Conservation (phyloP, 2,329 filamentous ascomycete genomes). For the Colletotrichum melonis region DNA sequence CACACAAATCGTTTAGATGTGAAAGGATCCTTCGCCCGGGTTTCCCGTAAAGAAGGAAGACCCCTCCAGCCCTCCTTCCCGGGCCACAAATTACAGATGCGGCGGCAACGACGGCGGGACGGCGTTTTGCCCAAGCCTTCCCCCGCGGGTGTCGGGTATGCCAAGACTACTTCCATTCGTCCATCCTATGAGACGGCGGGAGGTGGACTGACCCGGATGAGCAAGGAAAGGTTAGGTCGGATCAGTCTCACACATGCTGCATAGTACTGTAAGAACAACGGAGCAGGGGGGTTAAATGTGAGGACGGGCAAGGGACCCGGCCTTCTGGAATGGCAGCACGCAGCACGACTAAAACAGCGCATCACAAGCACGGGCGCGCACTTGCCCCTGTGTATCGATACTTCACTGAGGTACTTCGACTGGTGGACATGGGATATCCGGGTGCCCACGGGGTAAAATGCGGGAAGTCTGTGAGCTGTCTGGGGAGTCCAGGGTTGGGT, state of each 20-base stretch:
- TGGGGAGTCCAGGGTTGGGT: constrained; percentile 17
- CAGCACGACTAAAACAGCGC: constrained; percentile 20
- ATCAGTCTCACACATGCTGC: neutral
- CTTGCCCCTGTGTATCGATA: neutral
- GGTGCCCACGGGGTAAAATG: constrained; percentile 30
- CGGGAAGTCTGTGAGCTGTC: constrained; percentile 18
- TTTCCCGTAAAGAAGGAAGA: neutral
- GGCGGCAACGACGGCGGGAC: constrained; percentile 9
- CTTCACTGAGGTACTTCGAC: neutral
- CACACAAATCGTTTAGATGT: neutral
- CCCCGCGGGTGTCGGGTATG: constrained; percentile 25
- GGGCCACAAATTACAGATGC: neutral
- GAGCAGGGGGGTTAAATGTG: neutral
- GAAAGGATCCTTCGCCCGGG: constrained; percentile 5
- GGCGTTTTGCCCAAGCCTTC: constrained; percentile 7
- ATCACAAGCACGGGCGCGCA: constrained; percentile 16
- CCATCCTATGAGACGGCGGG: constrained; percentile 33
- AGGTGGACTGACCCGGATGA: constrained; percentile 31
- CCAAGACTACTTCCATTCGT: constrained; percentile 35
- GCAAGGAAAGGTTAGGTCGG: constrained; percentile 17
- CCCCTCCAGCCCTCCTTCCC: too few relatives aligned
- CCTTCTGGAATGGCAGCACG: constrained; percentile 23
- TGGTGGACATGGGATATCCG: constrained; percentile 2
- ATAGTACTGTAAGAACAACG: neutral
- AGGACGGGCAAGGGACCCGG: constrained; percentile 27